phyloP scores from a whole-genome alignment of 1,284 basidiomycete species.

The Jaminaea rosea region DNA sequence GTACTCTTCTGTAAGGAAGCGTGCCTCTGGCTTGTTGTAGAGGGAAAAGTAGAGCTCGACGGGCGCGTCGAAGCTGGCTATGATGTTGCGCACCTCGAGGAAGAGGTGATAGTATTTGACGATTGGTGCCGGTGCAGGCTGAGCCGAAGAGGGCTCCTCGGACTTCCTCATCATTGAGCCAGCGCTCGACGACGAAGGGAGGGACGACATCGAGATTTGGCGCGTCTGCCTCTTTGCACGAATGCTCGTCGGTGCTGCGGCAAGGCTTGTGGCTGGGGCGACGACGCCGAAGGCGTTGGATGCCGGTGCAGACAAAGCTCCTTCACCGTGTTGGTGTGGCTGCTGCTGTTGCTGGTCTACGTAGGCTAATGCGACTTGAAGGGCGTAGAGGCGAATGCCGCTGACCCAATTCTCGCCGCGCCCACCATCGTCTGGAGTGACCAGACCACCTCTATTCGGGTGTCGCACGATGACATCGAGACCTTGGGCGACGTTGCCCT shows the following conservation, averaged over 20 bases:
- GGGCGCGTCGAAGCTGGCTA: conserved; percentile 75
- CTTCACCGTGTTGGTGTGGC: conserved; percentile 9
- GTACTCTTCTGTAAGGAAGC: conserved; percentile 90
- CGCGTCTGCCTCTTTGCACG: neutral
- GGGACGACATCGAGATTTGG: too few species aligned
- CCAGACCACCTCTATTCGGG: conserved; percentile 77
- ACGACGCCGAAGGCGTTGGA: conserved; percentile 33
- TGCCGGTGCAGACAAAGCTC: neutral
- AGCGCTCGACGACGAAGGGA: neutral
- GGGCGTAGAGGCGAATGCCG: conserved; percentile 41
- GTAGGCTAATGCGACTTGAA: conserved; percentile 46
- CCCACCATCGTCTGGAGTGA: conserved; percentile 51
- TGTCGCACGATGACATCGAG: conserved; percentile 91
- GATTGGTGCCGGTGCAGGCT: too few species aligned
- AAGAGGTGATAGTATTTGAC: conserved; percentile 59
- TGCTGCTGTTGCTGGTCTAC: conserved; percentile 26
- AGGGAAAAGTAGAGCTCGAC: conserved; percentile 89
- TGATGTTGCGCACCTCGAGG: conserved; percentile 80
- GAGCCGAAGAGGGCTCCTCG: neutral
- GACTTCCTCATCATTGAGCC: neutral
- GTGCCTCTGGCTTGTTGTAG: conserved; percentile 68
- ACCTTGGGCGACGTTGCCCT: conserved; percentile 81
- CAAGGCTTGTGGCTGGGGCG: conserved; percentile 15
- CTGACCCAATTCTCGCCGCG: conserved; percentile 40
- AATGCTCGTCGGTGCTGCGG: neutral